Evolutionary conservation across 495 filamentous ascomycete genomes (phyloP), one percentile per base, ranked within the genome.

Genomic region (Daldinia bambusicola): DNA sequence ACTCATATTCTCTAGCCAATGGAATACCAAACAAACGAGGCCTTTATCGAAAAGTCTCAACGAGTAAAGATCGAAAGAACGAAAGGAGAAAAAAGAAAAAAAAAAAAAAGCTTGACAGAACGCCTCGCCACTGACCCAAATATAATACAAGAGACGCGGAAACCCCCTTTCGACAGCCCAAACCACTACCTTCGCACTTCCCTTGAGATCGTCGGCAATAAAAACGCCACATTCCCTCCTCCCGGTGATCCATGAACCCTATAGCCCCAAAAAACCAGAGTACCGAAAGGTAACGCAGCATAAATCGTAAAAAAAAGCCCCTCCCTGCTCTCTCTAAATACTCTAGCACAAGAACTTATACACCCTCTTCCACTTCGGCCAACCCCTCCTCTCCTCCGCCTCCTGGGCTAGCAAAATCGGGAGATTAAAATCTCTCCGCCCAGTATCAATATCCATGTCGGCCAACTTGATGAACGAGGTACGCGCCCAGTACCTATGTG

Each of bases 371-470:
- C 95, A 97, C 66, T 38, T 79, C 0, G 94, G 93, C 94, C 93
- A 95, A 5, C 77, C 69, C 16, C 84, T 85, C 77, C 81, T 81
- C 81, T 97, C 93, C 18, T 88, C 88, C 7, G 84, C 79, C 80
- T 99, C 95, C 70, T 93, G 89, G 32, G 88, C 88, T 53, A 95
- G 81, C 60, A 98, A 78, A 60, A 91, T 86, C 26, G 85, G 85
- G 37, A 97, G 76, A 78, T 97, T 92, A 50, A 97, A 80, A 56
- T 97, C 94, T n/a, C 94, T 85, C 36, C 93, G 85, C n/a, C 95
- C 95, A 8, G 94, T 97, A 34, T 88, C 83, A 62, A 99, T 76
- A 79, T 99, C 95, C 88, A 98, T 96, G 51, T 94, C 87, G 20
- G 80, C 79, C 5, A 83, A 74, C 34, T 85, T 81, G 16, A 97